Base-by-base conservation (phyloP, 768 basidiomycete genomes). In the Leccinum truebloodii region DNA sequence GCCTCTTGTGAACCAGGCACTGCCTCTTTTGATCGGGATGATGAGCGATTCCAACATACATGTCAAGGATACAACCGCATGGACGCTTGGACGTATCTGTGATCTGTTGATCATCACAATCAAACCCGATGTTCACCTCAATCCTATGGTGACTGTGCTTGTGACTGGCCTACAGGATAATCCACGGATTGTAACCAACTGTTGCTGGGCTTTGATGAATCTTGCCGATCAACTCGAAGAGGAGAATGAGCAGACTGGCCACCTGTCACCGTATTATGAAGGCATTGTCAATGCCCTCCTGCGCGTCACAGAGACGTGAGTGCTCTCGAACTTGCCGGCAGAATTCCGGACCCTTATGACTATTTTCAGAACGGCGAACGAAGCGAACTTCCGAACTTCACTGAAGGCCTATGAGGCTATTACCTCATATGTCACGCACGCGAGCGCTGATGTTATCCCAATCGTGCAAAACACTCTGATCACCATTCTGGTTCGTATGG, bases 171-270 rank as follows among this genome's bases (percentile, higher is more conserved):
- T 98, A 63, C 80, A 83, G 51, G 92, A 91, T 74, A 87, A 81
- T 64, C 89, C 94, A 3, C 81, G 95, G 22, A 95, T 98, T 63
- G 85, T 91, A 26, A 86, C 93, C 37, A 96, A 96, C 76, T 96
- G 93, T 74, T 97, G 95, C 69, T 97, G 96, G 91, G 92, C 91
- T 10, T 76, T 99, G 67, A 96, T 93, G 91, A 98, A 96, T 75
- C 80, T 99, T 34, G 90, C 92, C 10, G 91, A 97, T 72, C 95
- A 97, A 67, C 81, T 83, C 50, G 89, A 90, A 61, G 83, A 87
- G 5, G 80, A 81, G 3, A 84, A 86, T 22, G 78, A 79, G 18
- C 79, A 78, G 54, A 83, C 78, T 16, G 86, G 87, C 20, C 84
- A 87, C n/a, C 76, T 99, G 61, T 90, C 92, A 7, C 87, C 90